phyloP scores from a whole-genome alignment of 495 filamentous ascomycete genomes.

The Penicillium nucicola region DNA sequence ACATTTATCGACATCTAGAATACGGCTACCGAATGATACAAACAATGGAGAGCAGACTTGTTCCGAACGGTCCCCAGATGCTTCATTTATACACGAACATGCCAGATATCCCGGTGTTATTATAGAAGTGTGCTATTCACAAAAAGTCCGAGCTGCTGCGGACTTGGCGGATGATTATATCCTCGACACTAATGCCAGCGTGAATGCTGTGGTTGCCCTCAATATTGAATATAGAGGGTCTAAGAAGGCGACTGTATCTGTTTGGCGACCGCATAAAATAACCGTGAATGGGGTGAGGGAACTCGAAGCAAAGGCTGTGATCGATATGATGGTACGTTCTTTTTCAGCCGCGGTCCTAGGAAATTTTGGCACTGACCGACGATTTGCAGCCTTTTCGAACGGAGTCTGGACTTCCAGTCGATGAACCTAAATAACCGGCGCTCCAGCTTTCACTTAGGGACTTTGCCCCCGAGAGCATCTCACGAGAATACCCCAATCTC shows the following conservation, averaged over 20 bases:
- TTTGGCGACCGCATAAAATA: conserved; percentile 15
- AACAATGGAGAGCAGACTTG: conserved; percentile 2
- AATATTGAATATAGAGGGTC: conserved; percentile 26
- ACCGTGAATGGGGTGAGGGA: conserved; percentile 7
- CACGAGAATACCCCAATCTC: conserved; percentile 1
- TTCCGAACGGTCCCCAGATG: conserved; percentile 27
- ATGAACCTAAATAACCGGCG: neutral
- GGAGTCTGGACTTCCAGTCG: conserved; percentile 5
- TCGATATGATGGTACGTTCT: conserved; percentile 7
- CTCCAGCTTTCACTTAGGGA: conserved; percentile 7
- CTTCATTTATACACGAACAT: conserved; percentile 24
- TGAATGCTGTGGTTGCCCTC: conserved; percentile 27
- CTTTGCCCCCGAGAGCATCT: conserved; percentile 4
- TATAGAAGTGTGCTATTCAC: conserved; percentile 34
- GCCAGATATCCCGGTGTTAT: conserved; percentile 29
- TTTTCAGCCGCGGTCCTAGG: neutral
- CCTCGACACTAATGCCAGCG: conserved; percentile 22
- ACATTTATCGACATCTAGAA: conserved; percentile 8
- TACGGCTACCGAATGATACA: conserved; percentile 9
- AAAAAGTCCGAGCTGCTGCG: conserved; percentile 25
- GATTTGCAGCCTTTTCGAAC: conserved; percentile 11
- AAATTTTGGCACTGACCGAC: neutral
- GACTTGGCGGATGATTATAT: conserved; percentile 33
- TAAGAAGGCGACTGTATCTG: conserved; percentile 12
- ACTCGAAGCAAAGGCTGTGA: conserved; percentile 1